phyloP scores from a whole-genome alignment of 352 stramenopile species.

The Phytopythium sindhum region DNA sequence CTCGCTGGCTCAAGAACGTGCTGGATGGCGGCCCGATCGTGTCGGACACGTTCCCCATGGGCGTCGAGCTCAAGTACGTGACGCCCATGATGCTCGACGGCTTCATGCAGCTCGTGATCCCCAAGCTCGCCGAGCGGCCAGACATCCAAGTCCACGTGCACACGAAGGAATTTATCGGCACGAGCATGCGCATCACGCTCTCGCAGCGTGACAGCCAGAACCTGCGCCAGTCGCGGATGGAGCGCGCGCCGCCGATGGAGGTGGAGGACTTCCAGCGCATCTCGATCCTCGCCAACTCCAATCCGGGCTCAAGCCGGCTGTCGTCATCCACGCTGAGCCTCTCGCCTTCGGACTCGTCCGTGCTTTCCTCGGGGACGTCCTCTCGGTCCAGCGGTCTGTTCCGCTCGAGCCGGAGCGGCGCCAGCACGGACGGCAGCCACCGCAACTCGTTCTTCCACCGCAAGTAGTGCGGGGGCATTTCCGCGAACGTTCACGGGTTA shows the following conservation, averaged over 20 bases:
- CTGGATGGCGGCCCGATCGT: conserved; percentile 81
- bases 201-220: conserved; percentile 46
- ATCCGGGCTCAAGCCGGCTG: conserved; percentile 34
- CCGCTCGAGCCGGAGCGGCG: conserved; percentile 38
- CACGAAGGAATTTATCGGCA: conserved; percentile 89
- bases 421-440: conserved; percentile 15
- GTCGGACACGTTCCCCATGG: conserved; percentile 85
- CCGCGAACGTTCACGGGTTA: conserved; percentile 5
- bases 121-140: conserved; percentile 76
- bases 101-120: conserved; percentile 89
- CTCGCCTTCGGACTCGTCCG: conserved; percentile 43
- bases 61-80: conserved; percentile 87
- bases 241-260: conserved; percentile 40
- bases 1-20: conserved; percentile 86
- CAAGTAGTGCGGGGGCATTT: conserved; percentile 30
- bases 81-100: conserved; percentile 89
- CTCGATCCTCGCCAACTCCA: conserved; percentile 50
- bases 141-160: conserved; percentile 87
- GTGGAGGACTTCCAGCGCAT: conserved; percentile 72
- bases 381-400: conserved; percentile 44
- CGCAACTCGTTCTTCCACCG: conserved; percentile 66
- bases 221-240: conserved; percentile 14
- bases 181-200: conserved; percentile 87
- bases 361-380: conserved; percentile 30
- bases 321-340: conserved; percentile 53